These are phyloP conservation scores for Melampsora abietis-canadensis DNA, from an alignment of 1,284 basidiomycete species.

Conservation along the genomic window DNA sequence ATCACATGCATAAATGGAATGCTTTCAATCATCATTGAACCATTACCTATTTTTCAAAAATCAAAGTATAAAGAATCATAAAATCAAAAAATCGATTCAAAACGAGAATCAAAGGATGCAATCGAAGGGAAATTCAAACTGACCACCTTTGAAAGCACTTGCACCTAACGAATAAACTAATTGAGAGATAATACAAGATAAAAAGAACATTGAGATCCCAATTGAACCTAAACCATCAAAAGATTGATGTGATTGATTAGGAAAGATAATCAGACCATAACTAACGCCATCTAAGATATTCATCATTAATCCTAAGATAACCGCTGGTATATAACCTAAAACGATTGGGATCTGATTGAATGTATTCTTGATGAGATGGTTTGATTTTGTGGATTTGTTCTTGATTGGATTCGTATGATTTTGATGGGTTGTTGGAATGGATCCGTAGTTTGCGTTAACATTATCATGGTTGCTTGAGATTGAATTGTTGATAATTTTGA, in stretches of 20 bases:
- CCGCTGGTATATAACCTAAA: conserved; percentile 62
- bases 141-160: conserved; percentile 67
- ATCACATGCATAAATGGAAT: conserved; percentile 96
- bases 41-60: conserved; percentile 69
- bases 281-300: conserved; percentile 79
- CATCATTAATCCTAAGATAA: conserved; percentile 77
- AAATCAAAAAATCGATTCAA: background rate
- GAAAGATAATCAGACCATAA: conserved; percentile 78
- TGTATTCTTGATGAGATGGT: background rate
- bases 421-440: conserved; percentile 13
- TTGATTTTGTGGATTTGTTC: background rate
- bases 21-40: conserved; percentile 98
- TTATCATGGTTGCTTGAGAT: background rate
- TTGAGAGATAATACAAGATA: conserved; percentile 69
- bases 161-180: conserved; percentile 80
- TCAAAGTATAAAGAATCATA: background rate
- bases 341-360: background rate
- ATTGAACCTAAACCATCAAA: conserved; percentile 79
- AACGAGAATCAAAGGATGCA: background rate
- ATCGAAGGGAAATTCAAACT: conserved; percentile 2
- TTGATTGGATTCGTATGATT: background rate
- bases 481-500: background rate
- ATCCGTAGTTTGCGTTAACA: conserved; percentile 9
- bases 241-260: conserved; percentile 64
- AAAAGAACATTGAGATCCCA: conserved; percentile 62